A percentile compares a stretch with the other conserved stretches of the same genome.
These are phyloP conservation scores for Austroboletus novae-zelandiae DNA, from an alignment of 1,284 basidiomycete species.

Conservation along the genomic window DNA sequence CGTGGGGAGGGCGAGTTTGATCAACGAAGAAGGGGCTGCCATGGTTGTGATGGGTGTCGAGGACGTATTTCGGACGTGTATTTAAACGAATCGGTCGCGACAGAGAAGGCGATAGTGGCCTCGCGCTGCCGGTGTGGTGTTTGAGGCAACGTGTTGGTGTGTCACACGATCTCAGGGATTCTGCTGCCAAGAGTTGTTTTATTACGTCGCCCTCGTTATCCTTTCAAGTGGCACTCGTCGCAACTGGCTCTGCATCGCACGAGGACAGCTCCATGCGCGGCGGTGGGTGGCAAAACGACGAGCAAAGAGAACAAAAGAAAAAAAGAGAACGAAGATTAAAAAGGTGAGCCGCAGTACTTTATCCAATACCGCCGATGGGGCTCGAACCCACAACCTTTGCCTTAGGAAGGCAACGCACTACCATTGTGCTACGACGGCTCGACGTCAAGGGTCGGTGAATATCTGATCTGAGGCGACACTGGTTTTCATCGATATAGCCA, in stretches of 20 bases:
- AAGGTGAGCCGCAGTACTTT: conserved; percentile 22
- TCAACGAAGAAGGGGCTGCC: conserved; percentile 38
- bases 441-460: rapidly evolving
- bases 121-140: not conserved
- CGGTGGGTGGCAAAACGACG: not conserved
- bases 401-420: conserved; percentile 41
- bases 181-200: too few relatives aligned
- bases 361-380: conserved; percentile 38
- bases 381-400: conserved; percentile 40
- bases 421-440: conserved; percentile 41
- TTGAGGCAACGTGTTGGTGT: not conserved
- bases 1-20: conserved; percentile 58
- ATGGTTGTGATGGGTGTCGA: conserved; percentile 10
- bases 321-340: conserved; percentile 2
- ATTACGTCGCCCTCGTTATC: too few relatives aligned
- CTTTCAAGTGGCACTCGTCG: not conserved
- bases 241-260: too few relatives aligned
- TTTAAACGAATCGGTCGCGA: not conserved
- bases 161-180: not conserved
- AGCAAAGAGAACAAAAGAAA: not conserved
- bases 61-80: not conserved
- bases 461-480: not conserved
- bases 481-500: too few relatives aligned
- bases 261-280: too few relatives aligned
- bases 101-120: not conserved